Evolutionary conservation across 306 rosid species (phyloP), one percentile per base, ranked within the genome.

Genomic region (Astragalus membranaceus): DNA sequence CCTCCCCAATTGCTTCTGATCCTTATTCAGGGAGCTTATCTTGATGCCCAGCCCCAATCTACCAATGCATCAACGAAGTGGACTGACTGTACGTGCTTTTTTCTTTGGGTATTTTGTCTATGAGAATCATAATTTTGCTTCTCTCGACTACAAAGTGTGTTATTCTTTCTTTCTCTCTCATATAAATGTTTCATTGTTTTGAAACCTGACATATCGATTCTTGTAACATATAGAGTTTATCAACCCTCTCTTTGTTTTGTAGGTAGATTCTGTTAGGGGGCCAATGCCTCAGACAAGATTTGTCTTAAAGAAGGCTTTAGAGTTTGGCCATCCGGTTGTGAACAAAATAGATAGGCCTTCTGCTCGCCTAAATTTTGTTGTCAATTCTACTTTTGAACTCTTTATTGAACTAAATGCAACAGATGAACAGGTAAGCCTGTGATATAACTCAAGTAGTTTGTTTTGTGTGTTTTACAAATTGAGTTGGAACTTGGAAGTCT

Each of bases 251-350:
- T 82, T 74, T 60, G 61, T 67, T 49, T 73, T 84, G 64, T 80
- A 91, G 99, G 99, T 94, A 55, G 99, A 94, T 80, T 94, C 99
- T 67, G 99, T 94, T 67, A 96, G 91, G 80, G 99, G 99, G 58
- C 99, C 99, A 55, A 94, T 94, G 99, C 99, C 99, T 26, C 99
- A 94, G 77, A 94, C 99, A 46, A 94, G 99, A 81, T 94, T 94
- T 84, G 99, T 94, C 74, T 82, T 94, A 84, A 94, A 94, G 89
- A 94, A 94, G 80, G 99, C 99, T 67, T 86, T 94, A 51, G 99
- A 88, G 78, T 94, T 90, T 66, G 99, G 99, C 16, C 99, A 87
- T 79, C 86, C 99, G 6, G 99, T 94, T 57, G 97, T 94, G 78
- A 94, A 94, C 80, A 94, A 94, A 82, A 94, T 94, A 69, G 99